Conservation (phyloP, 495 filamentous ascomycete species). For the Beverwykella pulmonaria region DNA sequence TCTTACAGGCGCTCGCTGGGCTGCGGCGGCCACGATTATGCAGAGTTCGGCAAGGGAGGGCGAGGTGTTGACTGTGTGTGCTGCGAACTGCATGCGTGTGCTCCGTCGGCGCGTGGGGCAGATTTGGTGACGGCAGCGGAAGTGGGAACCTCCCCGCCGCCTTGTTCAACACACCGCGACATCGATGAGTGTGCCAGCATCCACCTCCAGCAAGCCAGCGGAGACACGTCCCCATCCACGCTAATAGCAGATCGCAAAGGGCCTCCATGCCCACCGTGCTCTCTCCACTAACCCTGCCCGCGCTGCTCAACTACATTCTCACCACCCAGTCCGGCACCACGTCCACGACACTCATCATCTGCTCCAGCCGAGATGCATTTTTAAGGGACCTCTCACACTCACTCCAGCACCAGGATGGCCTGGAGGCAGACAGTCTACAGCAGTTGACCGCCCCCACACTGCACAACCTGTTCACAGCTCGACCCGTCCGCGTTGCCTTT, state of each 20-base stretch:
- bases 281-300: constrained; percentile 55
- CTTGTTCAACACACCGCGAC: not conserved
- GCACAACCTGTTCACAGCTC: constrained; percentile 67
- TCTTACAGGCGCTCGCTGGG: not conserved
- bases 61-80: constrained; percentile 11
- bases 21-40: constrained; percentile 8
- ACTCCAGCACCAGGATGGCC: constrained; percentile 15
- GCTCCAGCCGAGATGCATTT: constrained; percentile 66
- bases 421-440: constrained; percentile 18
- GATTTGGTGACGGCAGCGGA: not conserved
- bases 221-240: not conserved
- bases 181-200: not conserved
- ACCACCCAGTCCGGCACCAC: constrained; percentile 49
- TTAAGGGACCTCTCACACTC: constrained; percentile 51
- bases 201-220: not conserved
- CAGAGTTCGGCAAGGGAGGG: constrained; percentile 3
- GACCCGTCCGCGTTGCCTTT: constrained; percentile 68
- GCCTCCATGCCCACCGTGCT: constrained; percentile 50
- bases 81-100: not conserved
- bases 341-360: constrained; percentile 69
- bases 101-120: not conserved
- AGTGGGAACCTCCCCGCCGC: constrained; percentile 2
- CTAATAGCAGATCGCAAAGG: not conserved
- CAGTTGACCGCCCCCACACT: constrained; percentile 65
- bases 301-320: constrained; percentile 68